Base-by-base conservation (phyloP, 176 grass and related monocot genomes). In the Oryza glumipatula region DNA sequence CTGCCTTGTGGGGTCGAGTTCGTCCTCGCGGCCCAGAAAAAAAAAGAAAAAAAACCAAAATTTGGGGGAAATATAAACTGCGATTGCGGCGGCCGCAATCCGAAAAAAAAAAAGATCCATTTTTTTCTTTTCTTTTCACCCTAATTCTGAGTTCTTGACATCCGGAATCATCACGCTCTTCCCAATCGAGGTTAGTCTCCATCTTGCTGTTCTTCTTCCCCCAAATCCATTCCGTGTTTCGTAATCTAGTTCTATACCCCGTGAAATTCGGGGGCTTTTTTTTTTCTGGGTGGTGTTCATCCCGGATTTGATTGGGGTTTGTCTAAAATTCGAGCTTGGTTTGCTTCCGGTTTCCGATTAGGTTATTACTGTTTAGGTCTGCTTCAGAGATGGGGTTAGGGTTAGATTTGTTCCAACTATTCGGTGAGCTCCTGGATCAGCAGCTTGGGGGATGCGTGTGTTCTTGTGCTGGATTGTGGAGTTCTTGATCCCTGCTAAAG, bases 101-200 rank as follows among this genome's bases (percentile, higher is more conserved):
- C 22, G 14, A 30, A 14, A 14, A 32, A 32, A 28, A 30, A 32
- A 49, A 48, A 54, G 16, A 7, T 43, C 38, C 73, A 14, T 3
- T 38, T 16, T 46, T 56, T 68, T 12, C 21, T 32, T 15, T 41
- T 38, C 36, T 38, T 38, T 38, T 38, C 36, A 44, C 69, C 19
- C 67, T 56, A 28, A 15, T 56, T 46, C 36, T 26, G 60, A 28
- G 64, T 44, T 83, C 49, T 52, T 35, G 21, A 58, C 80, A 38
- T 38, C 80, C 49, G 63, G 63, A 36, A 36, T 68, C 74, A 67
- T 73, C 28, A 6, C 36, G 36, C 36, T 68, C 79, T 26, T 54
- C 88, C 24, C 58, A 69, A 49, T 65, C 69, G 61, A 83, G 84
- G 88, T 90, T 71, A 83, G 84, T 67, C 33, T 26, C 70, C 21